These are phyloP conservation scores for Ophiocordyceps camponoti-leonardi DNA, from an alignment of 2,329 filamentous ascomycete genomes.

Conservation along the genomic window DNA sequence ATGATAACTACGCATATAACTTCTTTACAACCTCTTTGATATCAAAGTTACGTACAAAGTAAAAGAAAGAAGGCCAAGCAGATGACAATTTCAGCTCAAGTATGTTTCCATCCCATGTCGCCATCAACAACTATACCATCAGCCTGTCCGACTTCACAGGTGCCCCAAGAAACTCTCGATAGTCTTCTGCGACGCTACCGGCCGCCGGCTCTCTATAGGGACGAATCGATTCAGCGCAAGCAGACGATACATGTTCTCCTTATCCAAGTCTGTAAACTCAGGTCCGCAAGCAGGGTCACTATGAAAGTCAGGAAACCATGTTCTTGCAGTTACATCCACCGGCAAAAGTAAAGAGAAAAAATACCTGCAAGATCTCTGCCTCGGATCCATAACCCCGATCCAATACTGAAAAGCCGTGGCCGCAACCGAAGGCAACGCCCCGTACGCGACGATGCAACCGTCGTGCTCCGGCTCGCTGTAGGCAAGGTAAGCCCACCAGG, in stretches of 20 bases:
- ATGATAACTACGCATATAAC: no score
- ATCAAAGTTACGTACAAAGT: no score
- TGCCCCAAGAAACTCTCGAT: not conserved
- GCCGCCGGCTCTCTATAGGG: not conserved
- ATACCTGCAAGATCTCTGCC: not conserved
- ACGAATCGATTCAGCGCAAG: not conserved
- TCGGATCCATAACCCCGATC: not conserved
- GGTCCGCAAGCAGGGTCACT: not conserved
- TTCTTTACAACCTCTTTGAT: no score
- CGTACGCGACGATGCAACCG: not conserved
- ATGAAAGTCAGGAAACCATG: no score
- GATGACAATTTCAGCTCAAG: no score
- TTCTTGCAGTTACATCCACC: no score
- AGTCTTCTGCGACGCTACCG: not conserved
- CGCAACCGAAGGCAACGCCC: not conserved
- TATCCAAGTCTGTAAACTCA: not conserved
- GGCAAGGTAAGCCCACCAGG: not conserved
- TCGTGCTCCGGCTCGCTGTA: not conserved
- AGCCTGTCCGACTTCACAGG: not conserved
- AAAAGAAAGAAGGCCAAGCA: no score
- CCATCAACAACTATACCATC: no score
- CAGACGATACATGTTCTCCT: not conserved
- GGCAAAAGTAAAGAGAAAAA: no score
- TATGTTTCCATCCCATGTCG: no score
- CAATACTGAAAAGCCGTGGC: not conserved